Base-by-base conservation (phyloP, 2,329 filamentous ascomycete species). In the Cladosporium sp. region DNA sequence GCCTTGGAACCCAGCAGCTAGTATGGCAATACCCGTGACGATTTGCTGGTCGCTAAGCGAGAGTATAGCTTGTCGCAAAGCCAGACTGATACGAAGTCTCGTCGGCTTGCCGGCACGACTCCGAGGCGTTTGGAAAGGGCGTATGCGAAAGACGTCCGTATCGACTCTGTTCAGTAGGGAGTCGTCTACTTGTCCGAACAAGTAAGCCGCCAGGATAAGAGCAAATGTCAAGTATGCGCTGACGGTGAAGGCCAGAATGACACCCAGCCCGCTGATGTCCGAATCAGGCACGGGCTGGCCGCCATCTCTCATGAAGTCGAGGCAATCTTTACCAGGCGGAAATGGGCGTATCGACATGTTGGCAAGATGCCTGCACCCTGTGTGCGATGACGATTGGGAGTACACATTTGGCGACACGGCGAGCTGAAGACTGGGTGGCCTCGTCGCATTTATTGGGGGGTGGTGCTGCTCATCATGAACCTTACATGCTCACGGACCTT, bases 1-100 rank as follows among this genome's bases (percentile, higher is more conserved):
- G 9, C 58, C 61, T 7, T 58, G 36, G 34, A 67, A 63, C 0
- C 65, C 69, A 8, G 63, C 66, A 5, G 59, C 57, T 6, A 70
- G 50, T n/a, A 71, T 65, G 1, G 54, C 54, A 35, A 57, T 57
- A 10, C 54, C 54, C n/a, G 54, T 57, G 35, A 57, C 54, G 15
- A 57, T 50, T 32, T 57, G 54, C 10, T 57, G 34, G 15, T 49
- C 54, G 24, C 54, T 57, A n/a, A 57, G 36, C 9, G 44, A 20
- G 7, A 57, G 35, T 15, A 57, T 34, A 15, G 37, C 28, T 37
- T 59, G 44, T 17, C 59, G 53, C 15, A 61, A 28, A 6, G 45
- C 36, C 8, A 28, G n/a, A 22, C 25, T 34, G 10, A 39, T 17
- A 13, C 39, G 35, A 17, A 50, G 28, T 25, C 34, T 12, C 13